Evolutionary conservation across 441 rosid genomes (phyloP).

Genomic region (Adansonia madagascariensis): DNA sequence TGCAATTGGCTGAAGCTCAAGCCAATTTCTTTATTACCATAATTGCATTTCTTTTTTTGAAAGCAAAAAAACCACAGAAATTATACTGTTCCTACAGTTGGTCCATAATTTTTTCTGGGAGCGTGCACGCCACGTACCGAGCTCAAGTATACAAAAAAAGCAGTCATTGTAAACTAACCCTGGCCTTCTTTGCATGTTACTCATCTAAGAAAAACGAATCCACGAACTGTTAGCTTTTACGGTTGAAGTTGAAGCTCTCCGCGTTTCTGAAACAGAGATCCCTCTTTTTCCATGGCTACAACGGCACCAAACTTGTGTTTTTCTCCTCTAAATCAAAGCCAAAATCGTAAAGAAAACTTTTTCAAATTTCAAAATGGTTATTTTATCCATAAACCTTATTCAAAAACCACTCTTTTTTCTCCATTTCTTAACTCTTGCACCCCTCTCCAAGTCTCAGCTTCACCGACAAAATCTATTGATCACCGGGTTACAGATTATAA

Average conservation of each 20-base stretch:
- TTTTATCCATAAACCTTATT: slow-evolving; percentile 32
- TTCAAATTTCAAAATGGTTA: slow-evolving; percentile 30
- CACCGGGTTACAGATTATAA: slow-evolving; percentile 29
- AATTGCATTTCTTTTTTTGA: no score
- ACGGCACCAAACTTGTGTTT: slow-evolving; percentile 30
- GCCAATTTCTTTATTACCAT: not conserved
- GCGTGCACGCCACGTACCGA: slow-evolving; percentile 32
- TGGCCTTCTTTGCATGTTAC: not conserved
- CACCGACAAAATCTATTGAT: no score
- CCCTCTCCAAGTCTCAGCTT: not conserved
- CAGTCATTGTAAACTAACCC: not conserved
- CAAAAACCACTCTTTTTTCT: slow-evolving; percentile 30
- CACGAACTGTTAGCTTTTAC: not conserved
- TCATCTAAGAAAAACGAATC: not conserved
- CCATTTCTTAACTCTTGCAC: slow-evolving; percentile 31
- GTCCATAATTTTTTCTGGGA: slow-evolving; percentile 25
- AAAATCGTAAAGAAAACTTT: slow-evolving; percentile 26
- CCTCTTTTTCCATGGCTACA: slow-evolving; percentile 39
- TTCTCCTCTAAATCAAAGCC: slow-evolving; percentile 23
- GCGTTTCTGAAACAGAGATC: not conserved
- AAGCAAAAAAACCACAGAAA: no score
- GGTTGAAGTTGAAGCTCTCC: slow-evolving; percentile 15
- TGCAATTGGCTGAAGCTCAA: slow-evolving; percentile 17
- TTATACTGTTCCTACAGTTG: not conserved
- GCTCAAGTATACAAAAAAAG: not conserved